A percentile compares a stretch with the other conserved stretches of the same genome.
Conservation (phyloP, 1,139 yeast species). For the Zhuliangozyma blackwelliae region DNA sequence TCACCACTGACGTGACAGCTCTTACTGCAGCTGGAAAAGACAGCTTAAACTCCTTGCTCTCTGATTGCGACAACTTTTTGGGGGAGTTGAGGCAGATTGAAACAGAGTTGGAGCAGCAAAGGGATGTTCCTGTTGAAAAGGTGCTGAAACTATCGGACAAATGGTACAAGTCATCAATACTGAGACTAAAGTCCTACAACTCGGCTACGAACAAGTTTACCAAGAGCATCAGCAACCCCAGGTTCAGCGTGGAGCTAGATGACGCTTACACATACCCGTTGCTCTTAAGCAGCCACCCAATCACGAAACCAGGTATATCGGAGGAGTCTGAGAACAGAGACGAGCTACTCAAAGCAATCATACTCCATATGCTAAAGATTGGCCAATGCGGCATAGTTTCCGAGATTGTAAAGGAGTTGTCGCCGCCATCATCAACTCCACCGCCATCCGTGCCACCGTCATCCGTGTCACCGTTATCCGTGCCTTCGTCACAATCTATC, state of each 20-base stretch:
- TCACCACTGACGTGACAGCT: constrained; percentile 23
- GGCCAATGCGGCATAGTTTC: constrained; percentile 40
- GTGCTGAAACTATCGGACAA: constrained; percentile 11
- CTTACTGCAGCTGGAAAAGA: constrained; percentile 22
- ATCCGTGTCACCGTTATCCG: constrained; percentile 12
- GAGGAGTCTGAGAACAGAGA: constrained; percentile 22
- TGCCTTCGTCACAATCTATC: constrained; percentile 5
- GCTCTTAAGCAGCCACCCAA: constrained; percentile 29
- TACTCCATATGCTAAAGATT: constrained; percentile 37
- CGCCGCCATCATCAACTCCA: constrained; percentile 6
- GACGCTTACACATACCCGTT: constrained; percentile 44
- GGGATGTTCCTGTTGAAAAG: not conserved
- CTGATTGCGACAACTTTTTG: constrained; percentile 23
- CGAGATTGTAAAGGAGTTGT: constrained; percentile 25
- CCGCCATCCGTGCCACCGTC: constrained; percentile 1
- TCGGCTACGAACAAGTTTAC: constrained; percentile 32
- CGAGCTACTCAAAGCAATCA: constrained; percentile 37
- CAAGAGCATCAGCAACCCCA: constrained; percentile 31
- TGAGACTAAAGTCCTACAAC: constrained; percentile 33
- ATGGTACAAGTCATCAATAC: constrained; percentile 39
- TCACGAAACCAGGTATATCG: constrained; percentile 7
- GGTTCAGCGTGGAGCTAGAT: constrained; percentile 32
- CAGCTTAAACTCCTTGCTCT: constrained; percentile 16
- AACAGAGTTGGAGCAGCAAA: constrained; percentile 14
- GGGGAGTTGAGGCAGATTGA: constrained; percentile 26